Base-by-base conservation (phyloP, 2,329 filamentous ascomycete genomes). In the Diplodia seriata region DNA sequence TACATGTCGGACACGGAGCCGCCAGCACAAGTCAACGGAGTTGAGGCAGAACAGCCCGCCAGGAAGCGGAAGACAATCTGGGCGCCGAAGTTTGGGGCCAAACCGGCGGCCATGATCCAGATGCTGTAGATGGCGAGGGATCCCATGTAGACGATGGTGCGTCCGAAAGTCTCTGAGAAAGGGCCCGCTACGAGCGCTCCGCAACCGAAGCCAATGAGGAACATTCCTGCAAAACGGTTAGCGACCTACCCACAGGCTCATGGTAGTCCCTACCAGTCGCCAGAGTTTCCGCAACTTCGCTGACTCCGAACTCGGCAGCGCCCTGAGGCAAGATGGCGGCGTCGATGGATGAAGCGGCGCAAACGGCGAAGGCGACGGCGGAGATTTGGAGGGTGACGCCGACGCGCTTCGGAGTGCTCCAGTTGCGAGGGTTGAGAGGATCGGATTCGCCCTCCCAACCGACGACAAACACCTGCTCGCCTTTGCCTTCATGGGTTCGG, bases 271-370 rank as follows among this genome's bases (percentile, higher is more conserved):
- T 51, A 69, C 80, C 81, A 31, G 83, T 87, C 0, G 83, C 82
- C 29, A 86, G 72, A 11, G 81, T 82, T 70, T 85, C 85, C 0
- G 82, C 81, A 4, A 86, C 82, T 49, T 85, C 77, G 31, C 80
- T 81, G 0, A 86, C 85, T 0, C 80, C 78, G 50, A 86, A 83
- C 0, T 81, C 81, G n/a, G 71, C 71, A 0, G 81, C 78, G 0
- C 83, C 84, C 68, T 84, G 80, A 0, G 77, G 76, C 0, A 85
- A 69, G 1, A 84, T 81, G 0, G 80, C 80, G 1, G 83, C 82
- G 63, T 86, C 84, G 51, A 87, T 85, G 0, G 84, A 81, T 1
- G 83, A 85, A 0, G 85, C 84, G 1, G 82, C 78, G 8, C 81
- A 81, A 0, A 86, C 83, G 0, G 83, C 78, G 26, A 83, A 81